Percentiles rank a stretch among this genome's conserved stretches.
These are phyloP conservation scores for Skeletonema tropicum DNA, from an alignment of 108 stramenopile genomes.

Conservation along the genomic window DNA sequence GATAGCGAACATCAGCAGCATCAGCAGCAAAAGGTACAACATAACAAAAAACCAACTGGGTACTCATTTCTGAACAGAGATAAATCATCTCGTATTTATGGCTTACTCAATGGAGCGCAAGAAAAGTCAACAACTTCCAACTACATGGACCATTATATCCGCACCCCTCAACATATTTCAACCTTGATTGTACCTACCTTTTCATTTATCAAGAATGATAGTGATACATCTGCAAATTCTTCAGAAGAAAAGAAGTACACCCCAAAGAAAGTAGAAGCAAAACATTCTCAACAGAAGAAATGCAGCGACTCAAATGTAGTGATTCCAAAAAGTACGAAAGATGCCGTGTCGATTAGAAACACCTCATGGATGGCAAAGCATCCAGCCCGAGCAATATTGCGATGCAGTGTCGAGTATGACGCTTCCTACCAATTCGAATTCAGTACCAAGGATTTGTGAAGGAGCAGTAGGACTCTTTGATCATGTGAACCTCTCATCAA, in stretches of 20 bases:
- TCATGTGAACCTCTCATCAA: slow-evolving; percentile 22
- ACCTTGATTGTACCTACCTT: slow-evolving; percentile 68
- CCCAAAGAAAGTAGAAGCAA: slow-evolving; percentile 20
- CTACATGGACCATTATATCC: slow-evolving; percentile 46
- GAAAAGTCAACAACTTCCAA: neutral
- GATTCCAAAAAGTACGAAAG: slow-evolving; percentile 54
- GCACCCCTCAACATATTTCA: slow-evolving; percentile 54
- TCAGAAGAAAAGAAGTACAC: slow-evolving; percentile 4
- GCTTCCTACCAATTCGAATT: neutral
- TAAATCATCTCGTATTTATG: slow-evolving; percentile 21
- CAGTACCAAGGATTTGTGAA: neutral
- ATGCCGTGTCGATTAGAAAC: slow-evolving; percentile 68
- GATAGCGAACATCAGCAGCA: neutral
- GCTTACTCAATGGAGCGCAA: slow-evolving; percentile 4
- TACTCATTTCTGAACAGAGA: slow-evolving; percentile 59
- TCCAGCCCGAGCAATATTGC: slow-evolving; percentile 61
- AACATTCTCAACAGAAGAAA: slow-evolving; percentile 10
- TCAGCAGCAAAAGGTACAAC: neutral
- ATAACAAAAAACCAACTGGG: slow-evolving; percentile 53
- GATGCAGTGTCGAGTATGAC: slow-evolving; percentile 38
- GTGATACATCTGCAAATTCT: slow-evolving; percentile 1
- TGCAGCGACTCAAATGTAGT: slow-evolving; percentile 17
- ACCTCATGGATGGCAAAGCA: slow-evolving; percentile 71
- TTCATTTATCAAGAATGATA: slow-evolving; percentile 51
- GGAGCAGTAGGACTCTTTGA: slow-evolving; percentile 51